These are phyloP conservation scores for Cyamopsis tetragonoloba DNA, from an alignment of 306 rosid species.

Conservation along the genomic window DNA sequence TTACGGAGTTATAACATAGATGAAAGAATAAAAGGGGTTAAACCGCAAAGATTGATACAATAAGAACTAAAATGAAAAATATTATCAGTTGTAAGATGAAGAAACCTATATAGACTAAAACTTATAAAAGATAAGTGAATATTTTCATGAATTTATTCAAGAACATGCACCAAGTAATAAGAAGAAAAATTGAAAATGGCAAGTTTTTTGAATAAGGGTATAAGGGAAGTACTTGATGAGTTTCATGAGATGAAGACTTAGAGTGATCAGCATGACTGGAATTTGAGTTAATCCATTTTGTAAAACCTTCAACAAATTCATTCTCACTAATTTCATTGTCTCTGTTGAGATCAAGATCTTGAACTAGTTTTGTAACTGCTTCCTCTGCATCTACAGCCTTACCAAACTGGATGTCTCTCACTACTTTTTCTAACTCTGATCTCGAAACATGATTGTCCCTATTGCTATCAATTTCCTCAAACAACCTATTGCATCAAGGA, in stretches of 20 bases:
- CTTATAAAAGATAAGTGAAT: too few species aligned
- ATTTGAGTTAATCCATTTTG: constrained; percentile 33
- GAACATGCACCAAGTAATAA: too few species aligned
- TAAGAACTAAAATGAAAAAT: too few species aligned
- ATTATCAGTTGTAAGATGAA: too few species aligned
- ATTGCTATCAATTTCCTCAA: constrained; percentile 32
- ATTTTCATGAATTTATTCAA: too few species aligned
- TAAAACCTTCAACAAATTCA: constrained; percentile 34
- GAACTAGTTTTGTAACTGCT: constrained; percentile 27
- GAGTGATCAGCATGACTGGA: not conserved
- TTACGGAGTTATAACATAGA: too few species aligned
- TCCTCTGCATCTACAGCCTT: constrained; percentile 27
- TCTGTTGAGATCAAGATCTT: constrained; percentile 35
- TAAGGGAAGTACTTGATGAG: constrained; percentile 25
- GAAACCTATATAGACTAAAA: too few species aligned
- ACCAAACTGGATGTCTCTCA: constrained; percentile 25
- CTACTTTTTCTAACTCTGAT: constrained; percentile 33
- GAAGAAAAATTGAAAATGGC: not conserved
- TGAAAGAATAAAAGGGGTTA: too few species aligned
- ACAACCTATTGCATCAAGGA: constrained; percentile 31
- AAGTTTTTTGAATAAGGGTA: not conserved
- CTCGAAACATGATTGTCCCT: constrained; percentile 23
- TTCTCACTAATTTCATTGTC: constrained; percentile 38
- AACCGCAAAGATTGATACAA: too few species aligned
- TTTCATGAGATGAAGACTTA: constrained; percentile 22